Conservation (phyloP, 306 rosid species). For the Cajanus cajan region DNA sequence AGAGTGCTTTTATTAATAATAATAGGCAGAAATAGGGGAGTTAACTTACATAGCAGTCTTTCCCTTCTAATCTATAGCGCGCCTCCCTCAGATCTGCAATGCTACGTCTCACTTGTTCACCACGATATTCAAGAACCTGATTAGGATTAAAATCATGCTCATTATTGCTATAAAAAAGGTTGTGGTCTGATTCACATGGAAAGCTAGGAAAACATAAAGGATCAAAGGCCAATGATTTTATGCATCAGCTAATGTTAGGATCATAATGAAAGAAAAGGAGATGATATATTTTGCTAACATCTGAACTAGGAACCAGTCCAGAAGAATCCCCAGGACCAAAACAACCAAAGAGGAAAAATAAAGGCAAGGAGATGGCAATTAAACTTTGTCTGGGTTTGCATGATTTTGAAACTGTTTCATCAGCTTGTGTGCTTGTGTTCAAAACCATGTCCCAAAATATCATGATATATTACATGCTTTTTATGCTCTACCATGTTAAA, state of each 20-base stretch:
- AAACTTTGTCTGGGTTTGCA: neutral
- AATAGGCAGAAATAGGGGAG: neutral
- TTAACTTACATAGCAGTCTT: constrained; percentile 91
- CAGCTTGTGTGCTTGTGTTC: neutral
- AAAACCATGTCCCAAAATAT: neutral
- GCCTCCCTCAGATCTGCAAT: constrained; percentile 93
- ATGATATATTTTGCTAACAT: neutral
- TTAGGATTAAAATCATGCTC: constrained; percentile 25
- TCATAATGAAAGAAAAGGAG: neutral
- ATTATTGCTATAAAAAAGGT: neutral
- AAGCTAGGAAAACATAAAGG: neutral
- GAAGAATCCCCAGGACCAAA: constrained; percentile 14
- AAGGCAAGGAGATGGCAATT: neutral
- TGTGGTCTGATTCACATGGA: constrained; percentile 2
- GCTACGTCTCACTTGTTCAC: constrained; percentile 94
- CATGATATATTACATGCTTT: neutral
- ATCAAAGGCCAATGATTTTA: neutral
- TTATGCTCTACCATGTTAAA: neutral
- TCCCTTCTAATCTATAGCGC: constrained; percentile 75
- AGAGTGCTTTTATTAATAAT: neutral
- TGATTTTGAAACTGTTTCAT: neutral
- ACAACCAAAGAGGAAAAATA: neutral
- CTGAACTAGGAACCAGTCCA: constrained; percentile 5
- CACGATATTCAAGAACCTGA: constrained; percentile 99
- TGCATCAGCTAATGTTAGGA: neutral